These are phyloP conservation scores for Colletotrichum kahawae DNA, from an alignment of 2,329 filamentous ascomycete genomes.

Conservation along the genomic window DNA sequence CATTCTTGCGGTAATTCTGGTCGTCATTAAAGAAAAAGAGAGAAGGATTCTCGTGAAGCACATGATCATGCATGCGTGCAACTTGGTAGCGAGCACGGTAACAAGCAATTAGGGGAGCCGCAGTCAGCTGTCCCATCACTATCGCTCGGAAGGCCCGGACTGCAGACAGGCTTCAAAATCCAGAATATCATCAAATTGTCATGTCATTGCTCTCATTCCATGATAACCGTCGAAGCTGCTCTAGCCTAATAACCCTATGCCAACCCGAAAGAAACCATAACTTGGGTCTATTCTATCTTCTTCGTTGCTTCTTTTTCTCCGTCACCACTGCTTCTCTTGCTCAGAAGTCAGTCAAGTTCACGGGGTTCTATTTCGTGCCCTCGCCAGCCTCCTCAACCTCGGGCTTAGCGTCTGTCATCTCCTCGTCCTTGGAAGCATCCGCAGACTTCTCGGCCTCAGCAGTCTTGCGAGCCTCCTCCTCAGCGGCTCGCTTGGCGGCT, in stretches of 20 bases:
- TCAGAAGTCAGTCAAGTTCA: background rate
- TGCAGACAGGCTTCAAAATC: background rate
- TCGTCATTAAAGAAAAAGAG: background rate
- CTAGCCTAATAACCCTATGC: conserved; percentile 24
- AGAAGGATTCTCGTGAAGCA: background rate
- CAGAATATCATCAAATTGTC: conserved; percentile 5
- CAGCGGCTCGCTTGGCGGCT: conserved; percentile 72
- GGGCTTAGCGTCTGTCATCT: conserved; percentile 67
- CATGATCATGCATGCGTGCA: background rate
- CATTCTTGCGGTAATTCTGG: background rate
- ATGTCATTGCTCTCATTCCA: conserved; percentile 23
- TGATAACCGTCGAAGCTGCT: conserved; percentile 17
- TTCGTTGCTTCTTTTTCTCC: conserved; percentile 13
- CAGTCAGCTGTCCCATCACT: background rate
- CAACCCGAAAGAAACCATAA: conserved; percentile 21
- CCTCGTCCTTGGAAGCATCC: conserved; percentile 59
- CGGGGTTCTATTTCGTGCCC: conserved; percentile 28
- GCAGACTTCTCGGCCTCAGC: conserved; percentile 55
- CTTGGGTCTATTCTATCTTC: conserved; percentile 24
- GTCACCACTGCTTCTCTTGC: background rate
- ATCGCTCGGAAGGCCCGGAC: background rate
- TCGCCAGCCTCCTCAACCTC: conserved; percentile 52
- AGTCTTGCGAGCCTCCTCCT: conserved; percentile 61
- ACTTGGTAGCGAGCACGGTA: background rate
- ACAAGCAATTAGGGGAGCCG: background rate